Conservation (phyloP, 768 basidiomycete genomes). For the Panaeolus papilionaceus region DNA sequence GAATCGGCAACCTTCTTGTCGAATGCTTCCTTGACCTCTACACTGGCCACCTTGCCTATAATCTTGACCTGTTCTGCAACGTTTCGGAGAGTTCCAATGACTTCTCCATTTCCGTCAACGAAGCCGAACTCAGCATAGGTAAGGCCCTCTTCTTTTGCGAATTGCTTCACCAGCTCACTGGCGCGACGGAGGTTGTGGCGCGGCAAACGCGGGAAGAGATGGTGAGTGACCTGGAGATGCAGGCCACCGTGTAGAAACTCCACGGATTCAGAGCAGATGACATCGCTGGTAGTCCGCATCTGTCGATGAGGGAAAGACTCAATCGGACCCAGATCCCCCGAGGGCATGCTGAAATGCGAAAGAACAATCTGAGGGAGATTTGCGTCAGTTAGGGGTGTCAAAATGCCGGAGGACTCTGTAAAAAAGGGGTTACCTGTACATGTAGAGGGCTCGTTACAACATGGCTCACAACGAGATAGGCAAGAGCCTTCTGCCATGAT, state of each 20-base stretch:
- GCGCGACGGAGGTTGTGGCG: conserved; percentile 91
- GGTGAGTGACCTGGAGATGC: conserved; percentile 96
- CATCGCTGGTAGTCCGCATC: conserved; percentile 96
- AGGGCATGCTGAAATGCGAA: conserved; percentile 97
- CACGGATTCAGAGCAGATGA: conserved; percentile 83
- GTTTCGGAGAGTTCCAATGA: conserved; percentile 77
- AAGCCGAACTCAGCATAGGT: conserved; percentile 94
- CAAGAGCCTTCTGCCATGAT: conserved; percentile 69
- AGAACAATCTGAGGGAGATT: conserved; percentile 75
- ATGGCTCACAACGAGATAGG: conserved; percentile 86
- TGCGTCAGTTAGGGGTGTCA: conserved; percentile 7
- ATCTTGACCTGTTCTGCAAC: conserved; percentile 91
- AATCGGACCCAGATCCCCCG: conserved; percentile 84
- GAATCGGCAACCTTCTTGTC: conserved; percentile 46
- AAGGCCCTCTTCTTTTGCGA: conserved; percentile 83
- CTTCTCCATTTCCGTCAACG: conserved; percentile 83
- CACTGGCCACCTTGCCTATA: conserved; percentile 80
- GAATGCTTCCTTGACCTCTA: conserved; percentile 71
- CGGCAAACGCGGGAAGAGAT: conserved; percentile 94
- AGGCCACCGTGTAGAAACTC: conserved; percentile 97
- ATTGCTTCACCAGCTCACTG: conserved; percentile 84
- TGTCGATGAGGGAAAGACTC: conserved; percentile 96
- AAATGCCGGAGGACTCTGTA: conserved; percentile 15
- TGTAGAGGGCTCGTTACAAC: conserved; percentile 90
- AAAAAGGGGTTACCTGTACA: conserved; percentile 67